Conservation (phyloP, 352 stramenopile species). For the Thraustochytrium striatum region DNA sequence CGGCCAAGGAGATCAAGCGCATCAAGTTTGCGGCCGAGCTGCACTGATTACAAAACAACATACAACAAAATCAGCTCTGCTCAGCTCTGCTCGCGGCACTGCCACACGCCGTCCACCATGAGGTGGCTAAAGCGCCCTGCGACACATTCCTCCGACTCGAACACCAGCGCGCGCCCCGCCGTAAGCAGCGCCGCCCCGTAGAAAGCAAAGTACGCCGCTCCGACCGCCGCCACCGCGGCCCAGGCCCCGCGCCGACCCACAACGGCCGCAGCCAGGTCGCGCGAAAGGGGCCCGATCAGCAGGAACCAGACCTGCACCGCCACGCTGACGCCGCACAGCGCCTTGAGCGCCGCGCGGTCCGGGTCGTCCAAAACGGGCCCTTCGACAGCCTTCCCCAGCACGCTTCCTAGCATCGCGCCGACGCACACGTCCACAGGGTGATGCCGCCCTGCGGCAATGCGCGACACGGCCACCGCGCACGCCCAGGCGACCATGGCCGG, state of each 20-base stretch:
- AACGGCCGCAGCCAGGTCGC: not conserved
- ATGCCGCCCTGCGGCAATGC: slow-evolving; percentile 50
- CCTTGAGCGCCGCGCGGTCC: slow-evolving; percentile 6
- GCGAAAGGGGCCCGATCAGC: slow-evolving; percentile 7
- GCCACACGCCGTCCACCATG: not conserved
- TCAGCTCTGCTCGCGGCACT: not conserved
- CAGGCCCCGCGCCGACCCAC: not conserved
- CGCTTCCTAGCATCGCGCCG: slow-evolving; percentile 43
- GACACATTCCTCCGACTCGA: not conserved
- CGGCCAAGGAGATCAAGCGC: not conserved
- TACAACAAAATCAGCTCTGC: not conserved
- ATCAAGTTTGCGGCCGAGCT: not conserved
- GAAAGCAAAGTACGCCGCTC: slow-evolving; percentile 9
- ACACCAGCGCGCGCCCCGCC: not conserved
- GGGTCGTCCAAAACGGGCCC: not conserved
- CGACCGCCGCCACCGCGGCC: not conserved
- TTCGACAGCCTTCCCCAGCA: not conserved
- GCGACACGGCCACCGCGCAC: slow-evolving; percentile 25
- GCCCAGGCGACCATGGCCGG: slow-evolving; percentile 33
- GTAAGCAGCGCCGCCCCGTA: not conserved
- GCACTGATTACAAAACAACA: not conserved
- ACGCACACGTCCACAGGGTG: slow-evolving; percentile 50
- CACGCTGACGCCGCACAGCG: slow-evolving; percentile 22
- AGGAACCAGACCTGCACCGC: slow-evolving; percentile 33
- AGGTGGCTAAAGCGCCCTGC: slow-evolving; percentile 12